Conservation (phyloP, 176 grass and related monocot genomes). For the Lolium rigidum region DNA sequence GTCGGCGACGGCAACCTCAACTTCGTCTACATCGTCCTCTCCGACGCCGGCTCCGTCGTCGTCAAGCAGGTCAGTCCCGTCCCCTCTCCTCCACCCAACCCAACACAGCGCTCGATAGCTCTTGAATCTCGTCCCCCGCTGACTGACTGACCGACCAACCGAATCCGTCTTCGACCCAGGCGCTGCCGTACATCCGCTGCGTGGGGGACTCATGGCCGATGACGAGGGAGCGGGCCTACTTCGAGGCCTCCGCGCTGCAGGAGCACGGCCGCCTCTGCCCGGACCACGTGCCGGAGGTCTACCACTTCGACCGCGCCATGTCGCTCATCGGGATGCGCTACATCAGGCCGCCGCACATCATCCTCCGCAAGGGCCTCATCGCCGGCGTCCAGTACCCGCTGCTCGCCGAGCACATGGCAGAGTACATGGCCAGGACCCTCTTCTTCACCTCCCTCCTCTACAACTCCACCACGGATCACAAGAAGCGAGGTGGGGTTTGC, state of each 20-base stretch:
- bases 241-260: slow-evolving; percentile 71
- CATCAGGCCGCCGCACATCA: slow-evolving; percentile 85
- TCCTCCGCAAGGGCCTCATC: slow-evolving; percentile 93
- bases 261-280: slow-evolving; percentile 76
- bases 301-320: slow-evolving; percentile 89
- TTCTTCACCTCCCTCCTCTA: slow-evolving; percentile 88
- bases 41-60: slow-evolving; percentile 73
- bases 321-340: slow-evolving; percentile 92
- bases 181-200: slow-evolving; percentile 84
- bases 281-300: slow-evolving; percentile 83
- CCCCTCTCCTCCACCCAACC: no score
- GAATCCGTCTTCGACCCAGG: slow-evolving; percentile 40
- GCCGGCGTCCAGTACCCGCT: slow-evolving; percentile 84
- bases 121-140: not conserved
- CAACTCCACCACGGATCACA: slow-evolving; percentile 80
- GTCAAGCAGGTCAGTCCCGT: slow-evolving; percentile 87
- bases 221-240: slow-evolving; percentile 91
- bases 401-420: slow-evolving; percentile 81
- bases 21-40: slow-evolving; percentile 92
- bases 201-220: slow-evolving; percentile 87
- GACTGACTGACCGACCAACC: not conserved
- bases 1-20: slow-evolving; percentile 99
- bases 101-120: not conserved
- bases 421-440: slow-evolving; percentile 83
- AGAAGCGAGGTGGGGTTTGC: slow-evolving; percentile 57